Percentiles rank a stretch among this genome's conserved stretches.
These are phyloP conservation scores for Bonnemaisonia californica DNA, from an alignment of 31 red algal species.

Conservation along the genomic window DNA sequence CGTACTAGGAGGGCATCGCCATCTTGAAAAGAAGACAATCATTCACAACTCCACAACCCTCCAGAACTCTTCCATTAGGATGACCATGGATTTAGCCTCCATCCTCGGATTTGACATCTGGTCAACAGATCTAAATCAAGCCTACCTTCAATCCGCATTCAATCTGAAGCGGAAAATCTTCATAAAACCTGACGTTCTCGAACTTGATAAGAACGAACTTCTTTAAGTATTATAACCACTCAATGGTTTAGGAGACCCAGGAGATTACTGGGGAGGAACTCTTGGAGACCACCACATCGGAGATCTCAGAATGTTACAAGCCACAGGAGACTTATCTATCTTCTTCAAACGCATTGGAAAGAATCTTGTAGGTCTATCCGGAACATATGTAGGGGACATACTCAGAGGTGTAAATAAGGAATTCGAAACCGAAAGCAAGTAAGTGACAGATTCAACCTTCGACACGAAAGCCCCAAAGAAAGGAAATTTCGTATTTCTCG, in stretches of 20 bases:
- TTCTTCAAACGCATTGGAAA: not conserved
- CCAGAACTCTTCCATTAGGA: conserved; percentile 20
- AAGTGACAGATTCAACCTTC: too few relatives aligned
- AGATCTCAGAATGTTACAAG: not conserved
- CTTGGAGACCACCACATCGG: not conserved
- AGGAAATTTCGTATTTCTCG: not conserved
- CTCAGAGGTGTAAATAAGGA: too few relatives aligned
- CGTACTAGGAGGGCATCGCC: conserved; percentile 27
- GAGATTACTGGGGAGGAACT: conserved; percentile 25
- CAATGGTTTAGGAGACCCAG: not conserved
- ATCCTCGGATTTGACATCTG: conserved; percentile 17
- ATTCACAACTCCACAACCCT: conserved; percentile 41
- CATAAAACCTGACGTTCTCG: conserved; percentile 15
- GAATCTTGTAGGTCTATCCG: not conserved
- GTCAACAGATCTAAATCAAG: conserved; percentile 52
- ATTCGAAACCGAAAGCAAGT: too few relatives aligned
- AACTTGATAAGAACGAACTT: not conserved
- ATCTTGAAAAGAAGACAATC: conserved; percentile 13
- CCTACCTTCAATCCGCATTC: conserved; percentile 32
- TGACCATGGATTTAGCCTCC: conserved; percentile 24
- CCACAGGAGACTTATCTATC: not conserved
- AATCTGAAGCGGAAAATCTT: conserved; percentile 14
- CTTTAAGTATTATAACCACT: conserved; percentile 14
- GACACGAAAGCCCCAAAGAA: too few relatives aligned
- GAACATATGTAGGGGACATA: conserved; percentile 23